Evolutionary conservation across 352 stramenopile species (phyloP), one percentile per base, ranked within the genome.

Genomic region (Phytophthora rubi): DNA sequence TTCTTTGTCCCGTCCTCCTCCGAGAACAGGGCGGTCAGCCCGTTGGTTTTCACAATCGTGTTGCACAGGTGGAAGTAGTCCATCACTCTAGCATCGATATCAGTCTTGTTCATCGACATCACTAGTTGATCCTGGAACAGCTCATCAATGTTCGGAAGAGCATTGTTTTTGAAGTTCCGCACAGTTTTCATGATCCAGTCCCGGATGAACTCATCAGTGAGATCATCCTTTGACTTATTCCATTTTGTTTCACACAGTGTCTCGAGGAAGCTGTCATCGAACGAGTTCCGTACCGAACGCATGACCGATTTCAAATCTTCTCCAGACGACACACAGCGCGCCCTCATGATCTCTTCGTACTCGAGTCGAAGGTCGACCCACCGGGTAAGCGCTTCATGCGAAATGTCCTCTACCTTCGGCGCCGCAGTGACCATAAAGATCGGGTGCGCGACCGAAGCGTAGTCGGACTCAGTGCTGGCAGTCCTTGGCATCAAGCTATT

Each of bases 261-360:
- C 12, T 61, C 60, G 18, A 30, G 3, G 28, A 30, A 30, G 28
- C 28, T 30, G 28, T 30, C 28, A 30, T 61, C 47, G 16, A 70
- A 65, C 0, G 55, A 70, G 35, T 65, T 63, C 1, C 45, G 26
- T 26, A 69, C 42, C 5, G 53, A 63, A 15, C 62, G 30, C 62
- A 63, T 69, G 13, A 53, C 53, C 0, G 53, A 45, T 18, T 63
- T 69, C 13, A 49, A 13, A 33, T 69, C 62, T 47, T 63, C 62
- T n/a, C 54, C 62, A 15, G 62, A 69, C 12, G 54, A 54, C 12
- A 52, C 48, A 49, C 55, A 64, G 54, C 55, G 54, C 62, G 62
- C 62, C 33, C 37, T 23, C 53, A 62, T 69, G 62, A 63, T 63
- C 47, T 68, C 30, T 53, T 68, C 61, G 54, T 69, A 63, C 23